Percentiles rank a stretch among this genome's conserved stretches.
These are phyloP conservation scores for Haplosporangium sp. DNA, from an alignment of 371 early-diverging fungal species.

Conservation along the genomic window DNA sequence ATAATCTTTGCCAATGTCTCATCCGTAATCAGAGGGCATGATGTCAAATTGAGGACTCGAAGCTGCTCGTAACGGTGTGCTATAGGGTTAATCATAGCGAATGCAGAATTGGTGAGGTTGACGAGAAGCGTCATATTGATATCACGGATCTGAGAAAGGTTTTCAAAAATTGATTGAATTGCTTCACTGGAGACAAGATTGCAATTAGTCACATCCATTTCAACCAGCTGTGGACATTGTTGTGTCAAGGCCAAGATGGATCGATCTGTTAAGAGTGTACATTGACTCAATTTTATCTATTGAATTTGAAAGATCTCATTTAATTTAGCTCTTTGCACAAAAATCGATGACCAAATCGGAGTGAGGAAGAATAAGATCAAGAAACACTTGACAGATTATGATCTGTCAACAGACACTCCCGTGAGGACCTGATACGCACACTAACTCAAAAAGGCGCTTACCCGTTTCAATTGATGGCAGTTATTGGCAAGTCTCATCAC, in stretches of 20 bases:
- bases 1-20: conserved; percentile 62
- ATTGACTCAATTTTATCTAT: conserved; percentile 73
- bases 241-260: conserved; percentile 64
- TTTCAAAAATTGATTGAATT: conserved; percentile 59
- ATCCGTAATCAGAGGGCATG: conserved; percentile 64
- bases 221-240: conserved; percentile 66
- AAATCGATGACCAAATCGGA: background rate
- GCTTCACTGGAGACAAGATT: conserved; percentile 61
- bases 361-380: background rate
- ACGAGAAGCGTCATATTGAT: conserved; percentile 60
- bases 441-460: conserved; percentile 13
- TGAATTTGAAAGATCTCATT: background rate
- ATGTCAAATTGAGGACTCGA: conserved; percentile 70
- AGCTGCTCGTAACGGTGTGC: conserved; percentile 61
- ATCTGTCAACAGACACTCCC: background rate
- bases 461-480: conserved; percentile 40
- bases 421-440: no score
- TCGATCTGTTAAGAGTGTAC: conserved; percentile 62
- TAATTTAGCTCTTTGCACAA: background rate
- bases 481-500: conserved; percentile 32
- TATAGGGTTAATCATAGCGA: conserved; percentile 47
- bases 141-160: conserved; percentile 65
- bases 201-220: conserved; percentile 72
- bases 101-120: conserved; percentile 63
- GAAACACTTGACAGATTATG: background rate